Evolutionary conservation across 768 basidiomycete species (phyloP), one percentile per base, ranked within the genome.

Genomic region (Xerocomellus chrysenteron): DNA sequence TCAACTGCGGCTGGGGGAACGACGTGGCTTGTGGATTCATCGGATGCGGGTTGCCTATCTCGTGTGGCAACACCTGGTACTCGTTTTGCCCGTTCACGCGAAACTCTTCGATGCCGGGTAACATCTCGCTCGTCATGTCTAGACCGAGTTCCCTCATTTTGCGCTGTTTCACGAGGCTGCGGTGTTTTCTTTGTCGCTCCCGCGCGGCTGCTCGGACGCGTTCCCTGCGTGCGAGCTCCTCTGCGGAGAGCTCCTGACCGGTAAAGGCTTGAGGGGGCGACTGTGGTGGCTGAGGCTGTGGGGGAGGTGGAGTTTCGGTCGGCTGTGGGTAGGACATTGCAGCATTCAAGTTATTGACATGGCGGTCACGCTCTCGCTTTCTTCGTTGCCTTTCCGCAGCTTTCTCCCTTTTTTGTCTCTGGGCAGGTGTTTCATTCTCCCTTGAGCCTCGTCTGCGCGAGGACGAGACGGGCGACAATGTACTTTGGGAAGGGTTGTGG

Each of bases 341-440:
- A 41, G 77, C 79, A 57, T 72, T 74, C 52, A 73, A 8, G 55
- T 67, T 68, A 61, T 74, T 73, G 33, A 74, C 76, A 65, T 77
- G 75, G 46, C 80, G 74, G 72, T 80, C 80, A 65, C 88, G 82
- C 74, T 91, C 91, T 48, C 91, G 85, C 70, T 93, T 93, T 59
- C 89, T 72, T 46, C 91, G 82, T 70, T 93, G 91, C 57, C 91
- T 79, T 70, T 92, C 91, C 41, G 92, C 88, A 1, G 91, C 91
- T 71, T 92, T 92, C 79, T 90, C 88, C 63, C 91, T 82, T 70
- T 92, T 92, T 64, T 82, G 77, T 62, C 83, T 78, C 73, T 90
- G 87, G 54, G 80, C 80, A 30, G 83, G 81, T 12, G 87, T 86
- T 76, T 90, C 89, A 77, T 87, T 83, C 69, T 90, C 82, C 62